phyloP scores from a whole-genome alignment of 1,139 yeast genomes.

The Lodderomyces jiufengensis region DNA sequence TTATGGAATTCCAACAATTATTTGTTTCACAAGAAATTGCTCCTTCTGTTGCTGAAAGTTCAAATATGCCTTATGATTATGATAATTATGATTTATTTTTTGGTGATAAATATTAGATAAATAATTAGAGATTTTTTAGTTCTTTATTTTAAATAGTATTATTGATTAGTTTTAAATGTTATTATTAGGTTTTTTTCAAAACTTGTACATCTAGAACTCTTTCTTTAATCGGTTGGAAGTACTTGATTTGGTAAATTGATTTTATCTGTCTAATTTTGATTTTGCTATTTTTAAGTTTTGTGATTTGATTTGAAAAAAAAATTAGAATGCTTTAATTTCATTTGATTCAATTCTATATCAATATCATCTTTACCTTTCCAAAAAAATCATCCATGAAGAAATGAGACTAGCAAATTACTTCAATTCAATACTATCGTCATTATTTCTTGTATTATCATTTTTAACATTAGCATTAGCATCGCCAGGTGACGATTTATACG shows the following conservation, averaged over 20 bases:
- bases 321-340: too few species aligned
- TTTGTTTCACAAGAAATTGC: constrained; percentile 21
- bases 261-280: too few species aligned
- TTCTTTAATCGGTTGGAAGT: neutral
- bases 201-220: neutral
- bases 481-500: constrained; percentile 73
- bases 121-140: neutral
- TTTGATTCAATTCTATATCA: too few species aligned
- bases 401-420: too few species aligned
- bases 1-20: constrained; percentile 20
- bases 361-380: too few species aligned
- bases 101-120: constrained; percentile 14
- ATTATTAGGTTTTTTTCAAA: neutral
- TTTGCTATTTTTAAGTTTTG: neutral
- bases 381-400: too few species aligned
- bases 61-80: constrained; percentile 15
- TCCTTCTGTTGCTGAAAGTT: constrained; percentile 3
- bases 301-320: too few species aligned
- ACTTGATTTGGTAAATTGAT: neutral
- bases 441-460: neutral
- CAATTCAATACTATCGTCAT: too few species aligned
- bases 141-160: neutral
- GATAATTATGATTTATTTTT: constrained; percentile 16
- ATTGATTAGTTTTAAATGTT: neutral
- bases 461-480: constrained; percentile 39